Evolutionary conservation across 2,329 filamentous ascomycete species (phyloP).

Genomic region (Colletotrichum cordylinicola): DNA sequence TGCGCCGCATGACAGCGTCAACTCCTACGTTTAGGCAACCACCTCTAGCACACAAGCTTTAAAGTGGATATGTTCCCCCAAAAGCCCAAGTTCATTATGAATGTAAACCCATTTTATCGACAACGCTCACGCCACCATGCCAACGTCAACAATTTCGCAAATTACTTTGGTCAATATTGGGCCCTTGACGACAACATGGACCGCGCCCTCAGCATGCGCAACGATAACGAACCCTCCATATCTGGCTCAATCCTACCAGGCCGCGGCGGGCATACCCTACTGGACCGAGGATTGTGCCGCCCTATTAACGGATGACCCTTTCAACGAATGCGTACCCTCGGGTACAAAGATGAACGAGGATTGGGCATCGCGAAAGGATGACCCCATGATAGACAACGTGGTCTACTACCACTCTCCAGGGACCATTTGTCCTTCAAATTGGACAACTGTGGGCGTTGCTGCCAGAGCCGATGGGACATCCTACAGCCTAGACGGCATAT

Average conservation of each 20-base stretch:
- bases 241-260: neutral
- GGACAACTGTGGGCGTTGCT: neutral
- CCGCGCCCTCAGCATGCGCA: neutral
- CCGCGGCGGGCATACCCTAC: neutral
- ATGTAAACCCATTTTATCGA: neutral
- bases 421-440: neutral
- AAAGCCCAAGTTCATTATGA: neutral
- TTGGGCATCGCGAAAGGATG: neutral
- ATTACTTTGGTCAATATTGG: neutral
- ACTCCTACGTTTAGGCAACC: neutral
- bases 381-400: neutral
- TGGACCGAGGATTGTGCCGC: neutral
- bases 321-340: neutral
- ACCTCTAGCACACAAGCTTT: neutral
- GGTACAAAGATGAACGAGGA: neutral
- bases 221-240: neutral
- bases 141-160: neutral
- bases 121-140: neutral
- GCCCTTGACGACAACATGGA: neutral
- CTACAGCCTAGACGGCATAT: neutral
- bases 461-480: neutral
- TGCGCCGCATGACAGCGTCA: neutral
- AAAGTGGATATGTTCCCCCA: neutral
- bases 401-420: neutral
- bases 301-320: neutral